A percentile compares a stretch with the other conserved stretches of the same genome.
These are phyloP conservation scores for Pleodorina starrii DNA, from an alignment of 139 green algal species.

Conservation along the genomic window DNA sequence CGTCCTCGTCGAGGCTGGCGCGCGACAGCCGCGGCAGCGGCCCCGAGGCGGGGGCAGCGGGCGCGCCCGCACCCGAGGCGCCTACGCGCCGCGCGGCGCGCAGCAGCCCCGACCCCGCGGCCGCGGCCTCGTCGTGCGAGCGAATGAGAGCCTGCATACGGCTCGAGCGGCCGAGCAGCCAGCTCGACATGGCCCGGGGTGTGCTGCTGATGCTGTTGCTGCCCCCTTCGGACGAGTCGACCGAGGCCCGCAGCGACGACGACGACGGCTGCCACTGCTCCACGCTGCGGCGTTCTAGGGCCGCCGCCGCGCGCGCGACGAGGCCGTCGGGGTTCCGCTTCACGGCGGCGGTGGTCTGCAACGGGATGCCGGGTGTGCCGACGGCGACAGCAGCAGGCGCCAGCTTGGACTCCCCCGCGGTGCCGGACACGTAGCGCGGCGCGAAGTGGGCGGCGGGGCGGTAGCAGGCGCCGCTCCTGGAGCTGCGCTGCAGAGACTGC, in stretches of 20 bases:
- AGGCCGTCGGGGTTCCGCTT: conserved; percentile 6
- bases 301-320: conserved; percentile 32
- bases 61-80: not conserved
- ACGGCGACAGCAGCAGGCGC: not conserved
- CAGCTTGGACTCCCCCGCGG: not conserved
- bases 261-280: not conserved
- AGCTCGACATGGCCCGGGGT: not conserved
- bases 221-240: not conserved
- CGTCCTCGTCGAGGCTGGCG: not conserved
- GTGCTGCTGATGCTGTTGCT: not conserved
- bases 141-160: not conserved
- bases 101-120: not conserved
- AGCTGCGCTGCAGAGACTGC: not conserved
- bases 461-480: not conserved
- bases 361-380: too few relatives aligned
- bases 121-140: not conserved
- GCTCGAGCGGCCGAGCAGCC: not conserved
- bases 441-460: conserved; percentile 31
- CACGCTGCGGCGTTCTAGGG: not conserved
- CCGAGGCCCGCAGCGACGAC: not conserved
- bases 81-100: not conserved
- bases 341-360: too few relatives aligned
- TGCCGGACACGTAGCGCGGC: not conserved
- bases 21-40: not conserved
- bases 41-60: not conserved